Evolutionary conservation across 352 stramenopile species (phyloP), one percentile per base, ranked within the genome.

Genomic region (Globisporangium cylindrosporum): DNA sequence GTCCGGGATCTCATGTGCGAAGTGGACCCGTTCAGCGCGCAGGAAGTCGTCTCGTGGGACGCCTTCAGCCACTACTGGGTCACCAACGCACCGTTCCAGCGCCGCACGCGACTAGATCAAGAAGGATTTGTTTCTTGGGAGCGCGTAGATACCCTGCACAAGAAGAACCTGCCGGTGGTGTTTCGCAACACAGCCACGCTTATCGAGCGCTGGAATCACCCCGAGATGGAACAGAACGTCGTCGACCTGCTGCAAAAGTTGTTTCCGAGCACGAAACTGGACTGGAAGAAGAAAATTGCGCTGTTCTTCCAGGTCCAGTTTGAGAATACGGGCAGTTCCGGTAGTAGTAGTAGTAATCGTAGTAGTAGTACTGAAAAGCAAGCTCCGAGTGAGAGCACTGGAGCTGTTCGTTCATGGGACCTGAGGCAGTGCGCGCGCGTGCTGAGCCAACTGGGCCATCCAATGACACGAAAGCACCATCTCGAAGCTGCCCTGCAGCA

Each of bases 221-320:
- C 80, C 27, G 68, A 65, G 36, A 84, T 82, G 57, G 82, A 89
- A 61, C 70, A 85, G 24, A 64, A 58, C 8, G 59, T 86, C 43
- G 73, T 71, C 14, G 72, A 86, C 22, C 55, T 81, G 41, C 55
- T 91, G 32, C 65, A 62, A 14, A 76, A 77, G 55, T 34, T 89
- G 20, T 85, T 91, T 24, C 80, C 82, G 20, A 89, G 78, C 54
- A 73, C 59, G 41, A 90, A 90, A 54, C 53, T 89, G 38, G 78
- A 86, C 12, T 88, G 78, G 78, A 54, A 20, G 0, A 75, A 82
- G 48, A 86, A 86, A 12, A 75, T 89, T 38, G 62, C 75, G 20
- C 73, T 89, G 34, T 80, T 88, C 20, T 72, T 81, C n/a, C 75
- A 91, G 12, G 67, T 88, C 9, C 79, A 88, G 27, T 69, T 73